A percentile compares a stretch with the other conserved stretches of the same genome.
These are phyloP conservation scores for Panaeolus papilionaceus DNA, from an alignment of 768 basidiomycete genomes.

Conservation along the genomic window DNA sequence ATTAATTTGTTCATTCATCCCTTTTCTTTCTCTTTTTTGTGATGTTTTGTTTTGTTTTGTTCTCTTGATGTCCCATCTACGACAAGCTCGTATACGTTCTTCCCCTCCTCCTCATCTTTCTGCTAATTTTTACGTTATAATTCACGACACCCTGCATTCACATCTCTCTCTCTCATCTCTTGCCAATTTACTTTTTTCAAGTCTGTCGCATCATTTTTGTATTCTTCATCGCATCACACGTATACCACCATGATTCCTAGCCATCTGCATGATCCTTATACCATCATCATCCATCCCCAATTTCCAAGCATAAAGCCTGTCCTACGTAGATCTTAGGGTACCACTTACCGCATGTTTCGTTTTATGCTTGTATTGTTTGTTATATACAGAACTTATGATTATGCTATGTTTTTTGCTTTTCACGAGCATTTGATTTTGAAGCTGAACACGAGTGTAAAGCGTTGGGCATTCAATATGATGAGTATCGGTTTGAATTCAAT, in stretches of 20 bases:
- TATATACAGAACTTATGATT: neutral
- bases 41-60: too few relatives aligned
- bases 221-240: neutral
- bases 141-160: neutral
- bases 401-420: neutral
- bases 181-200: too few relatives aligned
- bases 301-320: neutral
- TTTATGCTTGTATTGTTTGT: neutral
- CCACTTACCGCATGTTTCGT: neutral
- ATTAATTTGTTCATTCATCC: neutral
- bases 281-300: neutral
- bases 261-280: too few relatives aligned
- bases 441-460: too few relatives aligned
- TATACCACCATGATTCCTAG: neutral
- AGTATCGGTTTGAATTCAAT: too few relatives aligned
- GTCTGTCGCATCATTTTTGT: neutral
- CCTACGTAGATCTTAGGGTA: constrained; percentile 10
- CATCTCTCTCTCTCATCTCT: too few relatives aligned
- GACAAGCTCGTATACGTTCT: neutral
- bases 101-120: neutral
- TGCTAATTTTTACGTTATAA: neutral
- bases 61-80: neutral
- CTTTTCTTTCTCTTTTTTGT: neutral
- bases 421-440: too few relatives aligned
- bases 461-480: too few relatives aligned